Base-by-base conservation (phyloP, 176 grass and related monocot species). In the Hyparrhenia diplandra region DNA sequence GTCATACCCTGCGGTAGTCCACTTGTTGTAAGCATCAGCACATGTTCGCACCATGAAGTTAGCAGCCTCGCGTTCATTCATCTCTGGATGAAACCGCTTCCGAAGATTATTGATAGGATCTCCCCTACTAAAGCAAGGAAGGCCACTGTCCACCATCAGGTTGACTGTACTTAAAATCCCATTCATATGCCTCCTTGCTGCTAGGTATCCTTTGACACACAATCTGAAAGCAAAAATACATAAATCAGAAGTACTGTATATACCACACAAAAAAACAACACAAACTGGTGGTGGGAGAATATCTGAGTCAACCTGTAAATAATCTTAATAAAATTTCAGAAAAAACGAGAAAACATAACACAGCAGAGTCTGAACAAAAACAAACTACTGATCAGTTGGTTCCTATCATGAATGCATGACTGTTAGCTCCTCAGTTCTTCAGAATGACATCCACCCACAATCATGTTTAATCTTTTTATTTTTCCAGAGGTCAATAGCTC, bases 41-140 rank as follows among this genome's bases (percentile, higher is more conserved):
- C 96, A 99, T 31, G 96, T 93, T 35, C 86, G 85, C 49, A 99
- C 92, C 96, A 99, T 99, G 65, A 95, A 99, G 77, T 99, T 95
- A 63, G 96, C 96, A 0, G 96, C 92, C 75, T 99, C 96, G 12
- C 96, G 90, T 66, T 99, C 96, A 5, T 79, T 95, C 96, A 99
- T 91, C 88, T 99, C 96, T 36, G 96, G 96, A 90, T 91, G 96
- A 84, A 99, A 99, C 31, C 96, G 86, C 80, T 93, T 99, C 41
- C 92, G 74, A 46, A 99, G 90, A 69, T 99, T 95, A 58, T 80
- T 87, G 74, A 95, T 99, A 52, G 96, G 90, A 69, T 95, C 96
- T 34, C 92, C 96, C 66, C 96, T 88, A 84, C 96, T 99, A 67
- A 98, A 99, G 90, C 96, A 99, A 23, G 96, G 96, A 29, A 99